These are phyloP conservation scores for Aspergillus sp. DNA, from an alignment of 2,329 filamentous ascomycete genomes.

Conservation along the genomic window DNA sequence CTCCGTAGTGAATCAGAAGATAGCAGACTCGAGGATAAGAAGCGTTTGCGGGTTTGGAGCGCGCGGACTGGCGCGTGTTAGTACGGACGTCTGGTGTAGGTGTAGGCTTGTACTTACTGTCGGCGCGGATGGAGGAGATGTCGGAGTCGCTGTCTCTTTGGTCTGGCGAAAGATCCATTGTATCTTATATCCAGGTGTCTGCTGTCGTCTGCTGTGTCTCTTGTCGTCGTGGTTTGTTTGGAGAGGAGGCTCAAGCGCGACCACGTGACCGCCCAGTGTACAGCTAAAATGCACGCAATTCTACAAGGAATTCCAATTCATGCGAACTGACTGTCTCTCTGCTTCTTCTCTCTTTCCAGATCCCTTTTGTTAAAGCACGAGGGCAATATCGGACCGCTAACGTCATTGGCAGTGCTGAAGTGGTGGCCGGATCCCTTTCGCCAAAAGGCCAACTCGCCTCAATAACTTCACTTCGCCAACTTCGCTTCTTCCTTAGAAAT, in stretches of 20 bases:
- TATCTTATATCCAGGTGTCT: too few relatives aligned
- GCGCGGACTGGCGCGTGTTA: conserved; percentile 26
- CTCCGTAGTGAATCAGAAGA: conserved; percentile 31
- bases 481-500: conserved; percentile 2
- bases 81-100: neutral
- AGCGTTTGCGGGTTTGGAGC: conserved; percentile 31
- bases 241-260: too few relatives aligned
- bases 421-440: too few relatives aligned
- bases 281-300: too few relatives aligned
- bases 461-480: conserved; percentile 6
- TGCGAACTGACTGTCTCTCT: too few relatives aligned
- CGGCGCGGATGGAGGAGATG: conserved; percentile 32
- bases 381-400: neutral
- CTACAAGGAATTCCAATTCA: too few relatives aligned
- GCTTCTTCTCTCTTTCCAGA: neutral
- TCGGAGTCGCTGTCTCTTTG: conserved; percentile 23
- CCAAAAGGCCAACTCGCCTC: conserved; percentile 21
- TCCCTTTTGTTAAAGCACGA: neutral
- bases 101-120: conserved; percentile 25
- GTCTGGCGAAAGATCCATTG: too few relatives aligned
- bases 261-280: too few relatives aligned
- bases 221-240: too few relatives aligned
- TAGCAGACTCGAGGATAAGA: conserved; percentile 36
- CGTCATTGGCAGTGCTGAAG: too few relatives aligned
- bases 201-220: too few relatives aligned